A percentile compares a stretch with the other conserved stretches of the same genome.
These are phyloP conservation scores for Anthostomella pinea DNA, from an alignment of 2,329 filamentous ascomycete species.

Conservation along the genomic window DNA sequence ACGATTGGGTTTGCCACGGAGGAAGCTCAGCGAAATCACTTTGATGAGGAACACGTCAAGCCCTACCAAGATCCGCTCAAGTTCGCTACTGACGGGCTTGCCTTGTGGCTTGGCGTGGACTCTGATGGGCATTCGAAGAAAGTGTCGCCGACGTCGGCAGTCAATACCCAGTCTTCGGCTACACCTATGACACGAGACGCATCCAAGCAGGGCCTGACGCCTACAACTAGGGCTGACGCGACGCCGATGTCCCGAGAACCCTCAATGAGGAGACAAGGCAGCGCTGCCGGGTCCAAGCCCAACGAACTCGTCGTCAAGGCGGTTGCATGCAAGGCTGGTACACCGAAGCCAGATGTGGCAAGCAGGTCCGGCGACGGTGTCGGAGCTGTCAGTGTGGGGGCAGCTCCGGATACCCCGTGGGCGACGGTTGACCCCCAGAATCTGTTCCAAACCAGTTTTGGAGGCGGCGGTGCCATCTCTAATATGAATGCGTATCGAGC, in stretches of 20 bases:
- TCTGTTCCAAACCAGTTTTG: constrained; percentile 41
- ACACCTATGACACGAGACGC: constrained; percentile 39
- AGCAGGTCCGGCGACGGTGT: constrained; percentile 25
- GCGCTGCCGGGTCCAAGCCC: constrained; percentile 40
- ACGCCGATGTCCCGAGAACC: constrained; percentile 52
- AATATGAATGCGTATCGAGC: constrained; percentile 54
- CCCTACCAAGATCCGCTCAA: constrained; percentile 54
- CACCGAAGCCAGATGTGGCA: constrained; percentile 20
- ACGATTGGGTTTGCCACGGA: constrained; percentile 50
- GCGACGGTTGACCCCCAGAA: constrained; percentile 49
- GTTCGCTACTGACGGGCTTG: constrained; percentile 50
- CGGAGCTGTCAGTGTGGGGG: no score
- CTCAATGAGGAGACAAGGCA: constrained; percentile 50
- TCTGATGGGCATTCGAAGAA: constrained; percentile 44
- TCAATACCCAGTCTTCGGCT: constrained; percentile 24
- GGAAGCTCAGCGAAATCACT: constrained; percentile 51
- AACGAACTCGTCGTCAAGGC: constrained; percentile 29
- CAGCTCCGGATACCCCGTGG: no score
- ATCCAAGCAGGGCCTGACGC: constrained; percentile 49
- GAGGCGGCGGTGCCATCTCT: constrained; percentile 46
- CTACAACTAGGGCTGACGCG: constrained; percentile 37
- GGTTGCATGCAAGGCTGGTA: constrained; percentile 21
- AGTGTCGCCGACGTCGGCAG: constrained; percentile 28
- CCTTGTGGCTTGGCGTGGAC: constrained; percentile 50
- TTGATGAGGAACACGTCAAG: constrained; percentile 58